Evolutionary conservation across 2,329 filamentous ascomycete genomes (phyloP).

Genomic region (Monosporascus sp.): DNA sequence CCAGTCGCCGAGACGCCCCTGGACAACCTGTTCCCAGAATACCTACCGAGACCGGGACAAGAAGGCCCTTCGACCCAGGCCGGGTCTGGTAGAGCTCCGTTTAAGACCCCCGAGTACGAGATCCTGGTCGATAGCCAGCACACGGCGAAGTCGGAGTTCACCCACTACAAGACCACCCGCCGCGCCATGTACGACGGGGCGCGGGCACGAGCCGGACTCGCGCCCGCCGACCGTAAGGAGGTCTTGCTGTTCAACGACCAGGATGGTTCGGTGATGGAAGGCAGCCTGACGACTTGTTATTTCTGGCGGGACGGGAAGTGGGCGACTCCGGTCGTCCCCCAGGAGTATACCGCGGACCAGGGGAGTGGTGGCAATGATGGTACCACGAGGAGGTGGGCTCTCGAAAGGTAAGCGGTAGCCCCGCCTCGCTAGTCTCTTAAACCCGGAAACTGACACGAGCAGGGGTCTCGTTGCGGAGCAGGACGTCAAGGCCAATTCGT

Average conservation of each 20-base stretch:
- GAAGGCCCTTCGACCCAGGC: constrained; percentile 8
- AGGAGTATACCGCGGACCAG: constrained; percentile 25
- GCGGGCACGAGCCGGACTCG: constrained; percentile 54
- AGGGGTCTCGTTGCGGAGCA: constrained; percentile 61
- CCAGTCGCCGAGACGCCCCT: constrained; percentile 13
- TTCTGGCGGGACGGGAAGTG: constrained; percentile 68
- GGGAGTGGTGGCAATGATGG: constrained; percentile 76
- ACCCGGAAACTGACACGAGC: constrained; percentile 6
- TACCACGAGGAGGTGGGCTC: constrained; percentile 76
- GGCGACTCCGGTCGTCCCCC: constrained; percentile 70
- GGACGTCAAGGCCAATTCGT: constrained; percentile 49
- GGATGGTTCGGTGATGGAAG: constrained; percentile 71
- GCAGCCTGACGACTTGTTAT: constrained; percentile 76
- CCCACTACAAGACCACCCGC: constrained; percentile 78
- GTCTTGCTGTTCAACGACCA: constrained; percentile 65
- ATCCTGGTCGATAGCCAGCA: constrained; percentile 38
- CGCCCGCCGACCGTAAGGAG: constrained; percentile 51
- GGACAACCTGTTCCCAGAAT: constrained; percentile 50
- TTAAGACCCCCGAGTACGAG: constrained; percentile 30
- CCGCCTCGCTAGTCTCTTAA: background rate
- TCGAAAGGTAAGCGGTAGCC: constrained; percentile 50
- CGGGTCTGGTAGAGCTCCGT: constrained; percentile 8
- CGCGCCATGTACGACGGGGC: constrained; percentile 68
- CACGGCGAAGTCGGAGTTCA: constrained; percentile 56
- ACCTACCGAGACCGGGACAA: constrained; percentile 41